phyloP scores from a whole-genome alignment of 2,329 filamentous ascomycete genomes.

The Alternaria brassicae region DNA sequence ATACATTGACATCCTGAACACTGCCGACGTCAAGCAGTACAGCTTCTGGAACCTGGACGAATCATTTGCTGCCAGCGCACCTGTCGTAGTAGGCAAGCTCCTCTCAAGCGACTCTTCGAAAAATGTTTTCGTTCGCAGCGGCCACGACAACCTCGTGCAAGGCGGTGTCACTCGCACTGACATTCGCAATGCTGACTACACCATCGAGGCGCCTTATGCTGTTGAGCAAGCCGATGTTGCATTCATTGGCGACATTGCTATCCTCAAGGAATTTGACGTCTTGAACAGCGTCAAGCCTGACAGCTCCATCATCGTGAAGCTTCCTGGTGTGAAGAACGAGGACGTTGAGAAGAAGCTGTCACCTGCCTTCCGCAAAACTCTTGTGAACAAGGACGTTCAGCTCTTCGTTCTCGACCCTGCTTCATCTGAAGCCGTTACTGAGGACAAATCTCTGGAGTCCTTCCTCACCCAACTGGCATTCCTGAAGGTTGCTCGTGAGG shows the following conservation, averaged over 20 bases:
- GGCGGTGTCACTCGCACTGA: slow-evolving; percentile 86
- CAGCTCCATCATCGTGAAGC: slow-evolving; percentile 76
- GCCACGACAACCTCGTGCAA: slow-evolving; percentile 68
- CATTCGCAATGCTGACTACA: slow-evolving; percentile 81
- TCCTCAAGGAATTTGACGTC: slow-evolving; percentile 80
- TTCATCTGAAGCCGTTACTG: slow-evolving; percentile 70
- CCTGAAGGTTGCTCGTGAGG: slow-evolving; percentile 75
- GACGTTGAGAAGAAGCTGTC: slow-evolving; percentile 89
- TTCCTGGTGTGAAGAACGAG: slow-evolving; percentile 82
- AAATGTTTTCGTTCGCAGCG: slow-evolving; percentile 66
- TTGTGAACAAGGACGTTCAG: slow-evolving; percentile 73
- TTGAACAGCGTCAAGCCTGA: slow-evolving; percentile 72
- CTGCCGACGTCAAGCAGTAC: slow-evolving; percentile 75
- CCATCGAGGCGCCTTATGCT: slow-evolving; percentile 83
- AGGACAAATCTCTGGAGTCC: slow-evolving; percentile 66
- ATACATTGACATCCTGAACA: slow-evolving; percentile 62
- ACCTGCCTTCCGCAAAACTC: slow-evolving; percentile 70
- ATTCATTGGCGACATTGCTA: slow-evolving; percentile 78
- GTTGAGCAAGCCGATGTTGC: slow-evolving; percentile 79
- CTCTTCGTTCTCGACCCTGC: slow-evolving; percentile 79
- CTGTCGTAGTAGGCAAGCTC: slow-evolving; percentile 66
- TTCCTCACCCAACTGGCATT: slow-evolving; percentile 83
- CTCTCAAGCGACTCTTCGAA: slow-evolving; percentile 66
- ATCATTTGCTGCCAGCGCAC: slow-evolving; percentile 70
- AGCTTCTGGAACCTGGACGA: slow-evolving; percentile 91